Base-by-base conservation (phyloP, 345 rosid genomes). In the Carallia pectinifolia region DNA sequence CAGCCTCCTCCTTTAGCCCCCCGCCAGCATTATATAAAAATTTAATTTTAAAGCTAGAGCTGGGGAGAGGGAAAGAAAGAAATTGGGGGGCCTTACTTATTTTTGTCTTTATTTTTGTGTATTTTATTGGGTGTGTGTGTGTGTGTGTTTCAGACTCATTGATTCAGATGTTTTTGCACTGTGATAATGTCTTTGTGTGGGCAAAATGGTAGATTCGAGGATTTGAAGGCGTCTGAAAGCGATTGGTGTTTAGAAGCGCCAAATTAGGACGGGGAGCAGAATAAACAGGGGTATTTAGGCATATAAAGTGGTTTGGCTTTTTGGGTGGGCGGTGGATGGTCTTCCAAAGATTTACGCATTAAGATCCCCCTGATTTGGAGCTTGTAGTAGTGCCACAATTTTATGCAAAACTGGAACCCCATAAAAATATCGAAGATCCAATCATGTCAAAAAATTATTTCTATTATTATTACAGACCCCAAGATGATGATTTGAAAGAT, bases 381-480 rank as follows among this genome's bases (percentile, higher is more conserved):
- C 4, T 69, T 44, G 23, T 23, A 23, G n/a, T 38, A 58, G 40
- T 67, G 48, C 29, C 54, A 3, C 27, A 44, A 38, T 59, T 48
- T 29, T 4, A 54, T 39, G 44, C 44, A 12, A 54, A 54, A 54
- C 59, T 65, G 84, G 82, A 77, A 81, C 48, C 52, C 7, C 23
- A 23, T 0, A 23, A 33, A 27, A 50, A 61, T 38, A 23, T 23
- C 23, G 53, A 62, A 53, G 37, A 40, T 76, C 69, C 34, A 13
- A 27, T 56, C 31, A 27, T 27, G 27, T 15, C 60, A 27, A 27
- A 27, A 27, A 3, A 19, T 56, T 56, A 56, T 19, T 27, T 27
- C 29, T 27, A 56, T 27, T 27, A 19, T 6, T 7, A 33, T 23
- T 23, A 23, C 23, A 23, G 23, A 23, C 23, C 23, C 23, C 23